Percentiles rank a stretch among this genome's conserved stretches.
Conservation (phyloP, 192 early-diverging fungal genomes). For the Backusella luteola region DNA sequence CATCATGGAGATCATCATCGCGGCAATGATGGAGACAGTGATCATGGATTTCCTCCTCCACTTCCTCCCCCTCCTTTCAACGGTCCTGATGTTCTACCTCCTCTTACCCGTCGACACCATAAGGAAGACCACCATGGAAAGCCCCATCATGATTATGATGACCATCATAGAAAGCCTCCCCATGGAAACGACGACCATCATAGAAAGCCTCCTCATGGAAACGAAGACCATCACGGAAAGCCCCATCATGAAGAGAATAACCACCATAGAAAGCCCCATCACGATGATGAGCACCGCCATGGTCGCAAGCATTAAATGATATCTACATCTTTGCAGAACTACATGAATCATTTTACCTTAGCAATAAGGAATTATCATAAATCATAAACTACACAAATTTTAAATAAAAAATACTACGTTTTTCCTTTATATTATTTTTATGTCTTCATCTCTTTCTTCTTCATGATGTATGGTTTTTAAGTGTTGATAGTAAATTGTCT, state of each 20-base stretch:
- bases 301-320: not conserved
- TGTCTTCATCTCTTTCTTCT: too few relatives aligned
- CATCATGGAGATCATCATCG: not conserved
- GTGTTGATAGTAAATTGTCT: too few relatives aligned
- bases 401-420: not conserved
- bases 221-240: not conserved
- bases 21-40: not conserved
- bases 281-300: not conserved
- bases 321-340: not conserved
- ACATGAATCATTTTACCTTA: not conserved
- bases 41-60: not conserved
- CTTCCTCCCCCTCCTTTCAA: not conserved
- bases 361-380: not conserved
- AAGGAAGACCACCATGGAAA: not conserved
- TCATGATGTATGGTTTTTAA: too few relatives aligned
- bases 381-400: not conserved
- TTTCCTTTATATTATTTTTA: not conserved
- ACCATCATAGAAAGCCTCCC: not conserved
- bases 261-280: not conserved
- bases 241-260: too few relatives aligned
- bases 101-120: not conserved
- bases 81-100: not conserved
- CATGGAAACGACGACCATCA: not conserved
- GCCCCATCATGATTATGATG: not conserved
- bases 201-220: too few relatives aligned